Percentiles rank a stretch among this genome's conserved stretches.
Conservation (phyloP, 768 basidiomycete genomes). For the Russula sp. region DNA sequence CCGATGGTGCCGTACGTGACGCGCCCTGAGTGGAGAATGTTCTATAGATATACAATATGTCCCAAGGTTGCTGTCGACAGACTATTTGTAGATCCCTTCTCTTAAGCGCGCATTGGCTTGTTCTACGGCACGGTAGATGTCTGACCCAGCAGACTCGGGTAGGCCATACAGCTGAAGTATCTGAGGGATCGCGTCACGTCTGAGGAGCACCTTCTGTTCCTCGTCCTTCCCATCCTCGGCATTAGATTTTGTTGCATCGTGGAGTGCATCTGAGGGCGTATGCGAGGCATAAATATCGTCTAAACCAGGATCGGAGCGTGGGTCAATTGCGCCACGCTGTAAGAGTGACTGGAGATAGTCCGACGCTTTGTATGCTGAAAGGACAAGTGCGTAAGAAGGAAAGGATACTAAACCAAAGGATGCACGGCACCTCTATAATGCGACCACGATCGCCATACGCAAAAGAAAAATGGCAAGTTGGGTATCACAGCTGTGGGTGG, state of each 20-base stretch:
- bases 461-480: constrained; percentile 83
- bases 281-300: constrained; percentile 48
- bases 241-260: constrained; percentile 8
- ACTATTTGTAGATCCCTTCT: constrained; percentile 16
- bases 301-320: constrained; percentile 47
- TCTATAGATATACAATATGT: not conserved
- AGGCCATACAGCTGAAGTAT: constrained; percentile 45
- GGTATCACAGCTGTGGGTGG: constrained; percentile 59
- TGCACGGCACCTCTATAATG: constrained; percentile 60
- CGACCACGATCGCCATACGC: constrained; percentile 79
- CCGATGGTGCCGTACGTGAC: not conserved
- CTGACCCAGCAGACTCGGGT: constrained; percentile 38
- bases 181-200: constrained; percentile 46
- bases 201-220: constrained; percentile 39
- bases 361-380: constrained; percentile 61
- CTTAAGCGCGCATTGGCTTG: constrained; percentile 41
- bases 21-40: not conserved
- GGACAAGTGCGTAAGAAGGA: constrained; percentile 6
- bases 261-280: constrained; percentile 23
- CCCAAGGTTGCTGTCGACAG: not conserved
- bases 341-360: constrained; percentile 60
- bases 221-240: not conserved
- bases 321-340: constrained; percentile 48
- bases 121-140: constrained; percentile 60
- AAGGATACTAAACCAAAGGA: not conserved